phyloP scores from a whole-genome alignment of 2,329 filamentous ascomycete genomes.

The Pseudophaeomoniella oleicola region DNA sequence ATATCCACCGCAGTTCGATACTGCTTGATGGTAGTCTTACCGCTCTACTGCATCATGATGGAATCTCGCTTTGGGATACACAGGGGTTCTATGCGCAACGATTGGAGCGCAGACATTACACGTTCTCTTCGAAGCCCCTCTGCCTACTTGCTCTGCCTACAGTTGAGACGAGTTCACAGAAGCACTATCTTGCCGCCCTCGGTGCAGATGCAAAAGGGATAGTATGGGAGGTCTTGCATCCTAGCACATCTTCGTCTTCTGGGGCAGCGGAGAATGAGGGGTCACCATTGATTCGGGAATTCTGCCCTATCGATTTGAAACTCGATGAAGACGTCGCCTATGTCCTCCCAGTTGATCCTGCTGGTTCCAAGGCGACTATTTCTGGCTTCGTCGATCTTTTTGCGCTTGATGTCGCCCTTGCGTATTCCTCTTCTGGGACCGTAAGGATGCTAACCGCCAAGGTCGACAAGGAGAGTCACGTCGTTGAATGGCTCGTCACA shows the following conservation, averaged over 20 bases:
- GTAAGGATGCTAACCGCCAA: slow-evolving; percentile 77
- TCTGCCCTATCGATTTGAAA: slow-evolving; percentile 56
- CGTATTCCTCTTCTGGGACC: slow-evolving; percentile 60
- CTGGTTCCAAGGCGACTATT: slow-evolving; percentile 54
- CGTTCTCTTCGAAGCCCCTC: slow-evolving; percentile 54
- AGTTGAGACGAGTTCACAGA: slow-evolving; percentile 41
- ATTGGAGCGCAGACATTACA: slow-evolving; percentile 45
- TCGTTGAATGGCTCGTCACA: slow-evolving; percentile 69
- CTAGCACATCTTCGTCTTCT: slow-evolving; percentile 20
- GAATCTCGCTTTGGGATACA: slow-evolving; percentile 68
- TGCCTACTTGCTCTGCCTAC: slow-evolving; percentile 60
- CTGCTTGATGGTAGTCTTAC: slow-evolving; percentile 65
- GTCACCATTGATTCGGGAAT: slow-evolving; percentile 43
- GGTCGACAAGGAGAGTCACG: slow-evolving; percentile 43
- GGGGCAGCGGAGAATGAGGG: slow-evolving; percentile 15
- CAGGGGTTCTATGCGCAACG: slow-evolving; percentile 42
- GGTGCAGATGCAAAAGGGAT: slow-evolving; percentile 64
- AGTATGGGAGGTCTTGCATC: slow-evolving; percentile 63
- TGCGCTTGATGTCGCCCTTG: slow-evolving; percentile 71
- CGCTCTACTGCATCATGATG: slow-evolving; percentile 60
- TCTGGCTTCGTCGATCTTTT: slow-evolving; percentile 77
- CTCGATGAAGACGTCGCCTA: slow-evolving; percentile 36
- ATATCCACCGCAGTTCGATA: slow-evolving; percentile 69
- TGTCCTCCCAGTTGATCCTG: slow-evolving; percentile 72
- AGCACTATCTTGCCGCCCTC: slow-evolving; percentile 63